Evolutionary conservation across 2,329 filamentous ascomycete species (phyloP).

Genomic region (Colletotrichum higginsianum): DNA sequence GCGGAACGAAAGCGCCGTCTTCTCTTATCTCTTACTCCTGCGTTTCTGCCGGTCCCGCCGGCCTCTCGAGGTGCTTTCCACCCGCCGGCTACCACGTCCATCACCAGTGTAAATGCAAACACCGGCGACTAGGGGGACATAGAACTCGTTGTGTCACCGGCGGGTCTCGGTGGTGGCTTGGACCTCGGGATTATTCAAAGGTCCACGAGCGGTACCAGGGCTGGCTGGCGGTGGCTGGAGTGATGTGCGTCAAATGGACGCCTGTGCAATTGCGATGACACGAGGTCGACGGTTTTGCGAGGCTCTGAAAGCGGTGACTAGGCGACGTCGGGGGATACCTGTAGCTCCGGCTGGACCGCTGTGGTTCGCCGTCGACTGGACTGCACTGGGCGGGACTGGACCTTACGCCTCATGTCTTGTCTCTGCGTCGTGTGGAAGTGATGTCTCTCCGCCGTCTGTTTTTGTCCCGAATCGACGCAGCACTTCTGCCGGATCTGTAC

Average conservation of each 20-base stretch:
- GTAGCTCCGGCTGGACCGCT: background rate
- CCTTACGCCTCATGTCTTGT: conserved; percentile 10
- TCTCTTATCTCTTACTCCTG: background rate
- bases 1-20: conserved; percentile 23
- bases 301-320: conserved; percentile 39
- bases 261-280: conserved; percentile 36
- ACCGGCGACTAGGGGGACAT: too few relatives aligned
- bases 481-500: conserved; percentile 34
- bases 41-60: background rate
- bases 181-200: background rate
- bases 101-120: background rate
- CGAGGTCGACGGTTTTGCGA: conserved; percentile 21
- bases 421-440: background rate
- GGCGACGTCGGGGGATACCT: background rate
- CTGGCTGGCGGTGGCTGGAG: conserved; percentile 11
- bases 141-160: background rate
- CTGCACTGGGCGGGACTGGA: conserved; percentile 25
- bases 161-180: conserved; percentile 4
- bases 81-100: background rate
- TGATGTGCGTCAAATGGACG: conserved; percentile 31
- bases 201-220: background rate
- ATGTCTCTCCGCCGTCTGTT: conserved; percentile 24
- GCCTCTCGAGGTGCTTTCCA: background rate
- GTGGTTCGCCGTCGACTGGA: conserved; percentile 4
- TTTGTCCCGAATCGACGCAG: conserved; percentile 32